Base-by-base conservation (phyloP, 129 eudicot species). In the Daucus carota region DNA sequence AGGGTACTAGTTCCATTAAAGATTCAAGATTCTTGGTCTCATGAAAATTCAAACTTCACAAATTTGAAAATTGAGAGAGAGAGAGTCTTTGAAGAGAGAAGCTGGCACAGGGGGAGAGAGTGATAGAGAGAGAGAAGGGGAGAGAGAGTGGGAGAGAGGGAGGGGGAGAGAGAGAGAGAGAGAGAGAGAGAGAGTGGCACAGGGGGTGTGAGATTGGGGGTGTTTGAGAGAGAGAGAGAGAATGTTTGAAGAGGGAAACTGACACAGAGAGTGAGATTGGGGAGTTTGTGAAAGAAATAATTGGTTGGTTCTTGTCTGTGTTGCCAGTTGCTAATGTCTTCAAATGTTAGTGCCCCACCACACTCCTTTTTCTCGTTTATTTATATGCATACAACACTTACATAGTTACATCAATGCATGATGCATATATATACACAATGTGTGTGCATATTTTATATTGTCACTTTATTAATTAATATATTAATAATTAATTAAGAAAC, bases 1-100 rank as follows among this genome's bases (percentile, higher is more conserved):
- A 90, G 14, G 94, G 95, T 0, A 93, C 92, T 36, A 90, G 80
- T 82, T 85, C 98, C 95, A 90, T 92, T 80, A 15, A 11, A 69
- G 3, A 7, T 1, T 48, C 32, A 29, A 44, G 43, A 75, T 28
- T 63, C 34, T 60, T 26, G 33, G 68, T 24, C 17, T 28, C 38
- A 29, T 63, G 4, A 77, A 45, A 42, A 63, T 13, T 29, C 15
- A 2, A 63, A 63, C 34, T 63, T 29, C 24, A 57, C 70, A 14
- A 24, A 63, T 63, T 26, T 63, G 36, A 62, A 8, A 60, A n/a
- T n/a, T n/a, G 68, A 60, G 68, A 62, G 24, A 68, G 43, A 36
- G 42, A 68, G 28, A 68, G 12, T n/a, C 15, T n/a, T 26, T 6
- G 13, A 20, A 18, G 24, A 68, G 46, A 36, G 73, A 34, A 36